Conservation (phyloP, 2,329 filamentous ascomycete species). For the Fusarium sublunatum region DNA sequence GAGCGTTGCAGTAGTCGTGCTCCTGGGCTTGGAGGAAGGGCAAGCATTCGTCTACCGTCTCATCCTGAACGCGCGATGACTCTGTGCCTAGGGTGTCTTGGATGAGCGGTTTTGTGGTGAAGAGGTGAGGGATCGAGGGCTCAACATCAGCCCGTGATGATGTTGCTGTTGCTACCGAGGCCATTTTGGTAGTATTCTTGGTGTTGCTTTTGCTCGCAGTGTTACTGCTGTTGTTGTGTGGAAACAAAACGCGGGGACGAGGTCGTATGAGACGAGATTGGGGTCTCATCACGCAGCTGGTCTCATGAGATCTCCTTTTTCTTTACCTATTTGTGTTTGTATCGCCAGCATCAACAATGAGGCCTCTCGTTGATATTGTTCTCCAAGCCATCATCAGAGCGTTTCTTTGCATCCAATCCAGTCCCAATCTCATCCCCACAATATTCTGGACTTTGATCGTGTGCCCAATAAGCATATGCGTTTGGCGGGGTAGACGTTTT, state of each 20-base stretch:
- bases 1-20: slow-evolving; percentile 69
- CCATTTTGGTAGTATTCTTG: slow-evolving; percentile 18
- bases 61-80: slow-evolving; percentile 75
- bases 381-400: slow-evolving; percentile 41
- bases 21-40: slow-evolving; percentile 71
- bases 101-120: slow-evolving; percentile 69
- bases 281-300: slow-evolving; percentile 47
- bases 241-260: slow-evolving; percentile 51
- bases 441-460: slow-evolving; percentile 31
- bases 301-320: slow-evolving; percentile 34
- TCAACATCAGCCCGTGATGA: slow-evolving; percentile 21
- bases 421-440: slow-evolving; percentile 41
- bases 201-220: slow-evolving; percentile 13
- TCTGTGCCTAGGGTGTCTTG: slow-evolving; percentile 73
- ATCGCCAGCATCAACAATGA: slow-evolving; percentile 27
- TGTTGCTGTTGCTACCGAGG: slow-evolving; percentile 28
- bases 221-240: slow-evolving; percentile 31
- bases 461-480: slow-evolving; percentile 29
- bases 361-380: slow-evolving; percentile 45
- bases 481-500: slow-evolving; percentile 40
- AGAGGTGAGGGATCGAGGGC: slow-evolving; percentile 63
- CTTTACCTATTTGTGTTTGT: slow-evolving; percentile 25
- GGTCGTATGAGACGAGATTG: slow-evolving; percentile 44
- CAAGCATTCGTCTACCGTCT: slow-evolving; percentile 75
- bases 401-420: slow-evolving; percentile 24